A percentile compares a stretch with the other conserved stretches of the same genome.
Conservation (phyloP, 441 rosid species). For the California macrophylla region DNA sequence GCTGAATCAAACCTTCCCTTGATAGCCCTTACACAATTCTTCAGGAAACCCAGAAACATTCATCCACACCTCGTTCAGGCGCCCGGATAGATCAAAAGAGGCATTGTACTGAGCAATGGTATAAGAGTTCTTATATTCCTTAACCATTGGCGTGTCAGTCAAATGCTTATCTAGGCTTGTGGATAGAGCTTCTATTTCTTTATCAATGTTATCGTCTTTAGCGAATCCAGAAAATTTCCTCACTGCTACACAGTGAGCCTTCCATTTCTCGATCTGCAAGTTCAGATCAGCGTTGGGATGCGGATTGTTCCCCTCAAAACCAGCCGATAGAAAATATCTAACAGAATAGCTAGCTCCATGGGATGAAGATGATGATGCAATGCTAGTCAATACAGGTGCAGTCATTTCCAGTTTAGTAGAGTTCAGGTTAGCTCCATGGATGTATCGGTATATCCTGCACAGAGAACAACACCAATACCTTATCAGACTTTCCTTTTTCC, state of each 20-base stretch:
- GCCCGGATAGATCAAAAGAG: slow-evolving; percentile 21
- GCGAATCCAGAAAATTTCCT: slow-evolving; percentile 46
- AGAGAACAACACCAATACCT: neutral
- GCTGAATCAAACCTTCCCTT: neutral
- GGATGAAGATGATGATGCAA: slow-evolving; percentile 8
- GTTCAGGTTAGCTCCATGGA: slow-evolving; percentile 34
- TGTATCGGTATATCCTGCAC: slow-evolving; percentile 37
- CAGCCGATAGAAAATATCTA: slow-evolving; percentile 19
- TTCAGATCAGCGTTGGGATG: slow-evolving; percentile 31
- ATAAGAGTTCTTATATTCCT: slow-evolving; percentile 11
- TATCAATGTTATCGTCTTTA: slow-evolving; percentile 23
- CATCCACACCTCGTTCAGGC: slow-evolving; percentile 48
- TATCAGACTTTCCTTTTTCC: neutral
- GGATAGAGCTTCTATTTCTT: slow-evolving; percentile 29
- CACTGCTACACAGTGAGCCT: slow-evolving; percentile 27
- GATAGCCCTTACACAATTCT: slow-evolving; percentile 8
- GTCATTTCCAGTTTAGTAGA: slow-evolving; percentile 23
- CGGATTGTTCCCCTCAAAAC: slow-evolving; percentile 23
- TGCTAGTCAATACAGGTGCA: slow-evolving; percentile 36
- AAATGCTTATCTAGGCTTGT: slow-evolving; percentile 22
- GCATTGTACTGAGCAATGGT: slow-evolving; percentile 42
- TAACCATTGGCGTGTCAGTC: neutral
- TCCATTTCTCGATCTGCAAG: slow-evolving; percentile 32
- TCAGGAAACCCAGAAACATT: slow-evolving; percentile 21
- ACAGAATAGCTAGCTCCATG: slow-evolving; percentile 11